Conservation (phyloP, 31 red algal species). For the Asparagopsis taxiformis region DNA sequence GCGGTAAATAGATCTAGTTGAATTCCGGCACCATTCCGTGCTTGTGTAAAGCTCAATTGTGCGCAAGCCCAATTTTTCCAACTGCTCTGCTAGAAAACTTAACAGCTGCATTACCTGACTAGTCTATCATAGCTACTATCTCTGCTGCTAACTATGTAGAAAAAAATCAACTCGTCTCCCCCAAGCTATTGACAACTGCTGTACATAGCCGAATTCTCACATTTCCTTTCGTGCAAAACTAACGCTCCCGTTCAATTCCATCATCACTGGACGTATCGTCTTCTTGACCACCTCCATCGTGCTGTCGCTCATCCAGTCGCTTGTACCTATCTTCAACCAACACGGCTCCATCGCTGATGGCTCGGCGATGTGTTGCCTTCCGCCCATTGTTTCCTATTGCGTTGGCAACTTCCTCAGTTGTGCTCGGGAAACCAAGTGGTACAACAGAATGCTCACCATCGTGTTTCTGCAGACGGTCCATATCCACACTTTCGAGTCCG, state of each 20-base stretch:
- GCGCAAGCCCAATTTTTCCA: no score
- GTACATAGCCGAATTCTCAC: no score
- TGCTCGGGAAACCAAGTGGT: not conserved
- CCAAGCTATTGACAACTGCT: no score
- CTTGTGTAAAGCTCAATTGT: no score
- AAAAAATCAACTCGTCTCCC: no score
- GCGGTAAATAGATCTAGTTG: conserved; percentile 56
- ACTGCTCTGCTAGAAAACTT: no score
- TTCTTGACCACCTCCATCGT: conserved; percentile 9
- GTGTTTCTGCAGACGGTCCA: not conserved
- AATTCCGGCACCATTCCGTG: no score
- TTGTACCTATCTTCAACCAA: conserved; percentile 44
- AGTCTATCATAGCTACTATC: no score
- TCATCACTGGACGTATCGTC: conserved; percentile 12
- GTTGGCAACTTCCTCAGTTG: no score
- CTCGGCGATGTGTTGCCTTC: conserved; percentile 29
- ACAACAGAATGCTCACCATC: not conserved
- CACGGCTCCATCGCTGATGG: conserved; percentile 50
- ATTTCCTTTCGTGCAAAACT: no score
- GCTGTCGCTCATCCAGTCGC: conserved; percentile 24
- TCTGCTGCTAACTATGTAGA: no score
- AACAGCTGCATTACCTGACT: no score
- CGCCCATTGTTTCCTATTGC: conserved; percentile 2
- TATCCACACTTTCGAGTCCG: not conserved
- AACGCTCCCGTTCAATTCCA: not conserved